phyloP scores from a whole-genome alignment of 441 rosid species.

The Gossypium aridum region DNA sequence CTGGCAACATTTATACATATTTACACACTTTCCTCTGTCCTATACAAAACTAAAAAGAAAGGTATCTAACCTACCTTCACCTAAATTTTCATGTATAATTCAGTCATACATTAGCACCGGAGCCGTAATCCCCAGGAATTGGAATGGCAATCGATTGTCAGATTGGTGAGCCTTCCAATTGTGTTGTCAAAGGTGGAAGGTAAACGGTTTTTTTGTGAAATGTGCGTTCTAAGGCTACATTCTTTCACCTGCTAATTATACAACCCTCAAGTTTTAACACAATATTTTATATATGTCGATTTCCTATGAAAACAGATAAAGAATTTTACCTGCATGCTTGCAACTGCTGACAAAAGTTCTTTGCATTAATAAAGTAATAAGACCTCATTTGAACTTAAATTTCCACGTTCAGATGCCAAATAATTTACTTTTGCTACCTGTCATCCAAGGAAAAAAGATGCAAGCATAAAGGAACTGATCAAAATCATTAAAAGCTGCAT shows the following conservation, averaged over 20 bases:
- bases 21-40: too few species aligned
- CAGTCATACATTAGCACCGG: background rate
- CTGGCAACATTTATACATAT: background rate
- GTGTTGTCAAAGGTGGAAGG: constrained; percentile 31
- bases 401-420: constrained; percentile 47
- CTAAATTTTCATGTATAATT: background rate
- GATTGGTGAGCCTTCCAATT: constrained; percentile 26
- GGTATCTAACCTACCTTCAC: background rate
- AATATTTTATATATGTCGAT: background rate
- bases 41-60: background rate
- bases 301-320: background rate
- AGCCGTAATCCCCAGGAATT: too few species aligned
- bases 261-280: background rate
- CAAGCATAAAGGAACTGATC: background rate
- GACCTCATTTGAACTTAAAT: constrained; percentile 44
- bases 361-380: constrained; percentile 55
- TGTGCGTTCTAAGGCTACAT: constrained; percentile 54
- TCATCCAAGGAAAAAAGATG: background rate
- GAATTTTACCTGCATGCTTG: constrained; percentile 59
- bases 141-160: too few species aligned
- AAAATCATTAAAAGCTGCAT: background rate
- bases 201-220: constrained; percentile 36
- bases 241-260: constrained; percentile 51
- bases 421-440: constrained; percentile 57
- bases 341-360: constrained; percentile 45